Evolutionary conservation across 2,329 filamentous ascomycete species (phyloP).

Genomic region (Botrytis elliptica): DNA sequence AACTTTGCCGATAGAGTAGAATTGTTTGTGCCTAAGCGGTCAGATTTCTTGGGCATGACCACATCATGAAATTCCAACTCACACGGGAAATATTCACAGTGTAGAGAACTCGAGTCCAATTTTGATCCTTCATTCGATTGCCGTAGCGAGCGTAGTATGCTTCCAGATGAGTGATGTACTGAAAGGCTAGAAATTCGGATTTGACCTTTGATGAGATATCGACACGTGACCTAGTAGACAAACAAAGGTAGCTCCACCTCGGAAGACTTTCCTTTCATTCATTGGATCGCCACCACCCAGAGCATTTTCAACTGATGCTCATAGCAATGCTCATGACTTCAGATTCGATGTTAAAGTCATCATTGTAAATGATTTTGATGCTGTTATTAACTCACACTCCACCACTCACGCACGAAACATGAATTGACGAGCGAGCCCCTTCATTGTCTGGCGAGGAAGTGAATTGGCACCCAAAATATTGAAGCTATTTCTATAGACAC

Average conservation of each 20-base stretch:
- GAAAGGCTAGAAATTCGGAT: not conserved
- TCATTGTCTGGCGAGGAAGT: not conserved
- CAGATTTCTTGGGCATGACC: not conserved
- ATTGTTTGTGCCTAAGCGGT: not conserved
- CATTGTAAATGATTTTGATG: not conserved
- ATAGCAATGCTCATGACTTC: not conserved
- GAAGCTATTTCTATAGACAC: not conserved
- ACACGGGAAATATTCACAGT: not conserved
- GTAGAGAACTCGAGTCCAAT: not conserved
- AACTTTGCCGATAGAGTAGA: slow-evolving; percentile 15
- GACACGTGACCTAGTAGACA: not conserved
- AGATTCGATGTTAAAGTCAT: not conserved
- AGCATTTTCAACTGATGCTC: not conserved
- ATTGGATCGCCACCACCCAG: not conserved
- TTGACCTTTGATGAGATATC: not conserved
- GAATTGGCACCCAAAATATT: not conserved
- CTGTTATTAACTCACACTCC: not conserved
- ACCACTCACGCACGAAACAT: no score
- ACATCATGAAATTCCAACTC: not conserved
- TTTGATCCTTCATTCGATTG: not conserved
- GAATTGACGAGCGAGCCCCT: not conserved
- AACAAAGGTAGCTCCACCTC: not conserved
- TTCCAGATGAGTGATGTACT: not conserved
- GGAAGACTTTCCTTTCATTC: not conserved
- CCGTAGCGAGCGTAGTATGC: not conserved